A percentile compares a stretch with the other conserved stretches of the same genome.
Evolutionary conservation across 805 yeast species (phyloP).

Genomic region (Barnettozyma pratensis): DNA sequence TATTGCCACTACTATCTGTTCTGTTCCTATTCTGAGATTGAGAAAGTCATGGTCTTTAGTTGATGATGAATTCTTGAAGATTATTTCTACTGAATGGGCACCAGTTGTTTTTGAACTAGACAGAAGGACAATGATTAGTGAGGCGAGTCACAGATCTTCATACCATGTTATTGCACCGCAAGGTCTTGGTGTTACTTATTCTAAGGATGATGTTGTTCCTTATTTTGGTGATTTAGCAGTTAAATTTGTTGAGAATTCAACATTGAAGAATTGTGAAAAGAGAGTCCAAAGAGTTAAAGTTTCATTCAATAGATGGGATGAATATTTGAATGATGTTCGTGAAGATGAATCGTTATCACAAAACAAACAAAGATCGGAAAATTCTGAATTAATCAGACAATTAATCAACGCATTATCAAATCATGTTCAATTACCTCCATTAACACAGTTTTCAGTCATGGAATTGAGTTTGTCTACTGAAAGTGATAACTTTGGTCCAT

Average conservation of each 20-base stretch:
- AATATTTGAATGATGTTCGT: conserved; percentile 47
- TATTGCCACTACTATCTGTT: conserved; percentile 75
- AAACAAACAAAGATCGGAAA: conserved; percentile 16
- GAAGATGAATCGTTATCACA: conserved; percentile 32
- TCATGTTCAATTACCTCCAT: conserved; percentile 35
- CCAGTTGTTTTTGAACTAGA: conserved; percentile 89
- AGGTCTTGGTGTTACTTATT: conserved; percentile 72
- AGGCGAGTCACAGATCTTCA: conserved; percentile 51
- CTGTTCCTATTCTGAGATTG: conserved; percentile 75
- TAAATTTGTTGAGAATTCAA: conserved; percentile 27
- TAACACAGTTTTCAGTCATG: conserved; percentile 54
- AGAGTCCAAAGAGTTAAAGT: conserved; percentile 63
- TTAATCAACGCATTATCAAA: conserved; percentile 42
- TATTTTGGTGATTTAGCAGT: conserved; percentile 84
- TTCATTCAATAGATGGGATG: conserved; percentile 81
- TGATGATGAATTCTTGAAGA: conserved; percentile 49
- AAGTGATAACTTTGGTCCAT: conserved; percentile 47
- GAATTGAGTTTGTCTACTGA: conserved; percentile 58
- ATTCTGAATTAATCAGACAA: conserved; percentile 32
- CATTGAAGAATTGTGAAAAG: conserved; percentile 53
- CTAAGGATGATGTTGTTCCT: conserved; percentile 77
- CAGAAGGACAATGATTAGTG: conserved; percentile 58
- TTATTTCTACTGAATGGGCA: conserved; percentile 80
- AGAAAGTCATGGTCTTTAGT: conserved; percentile 71
- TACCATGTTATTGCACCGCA: conserved; percentile 81